Evolutionary conservation across 257 asterid genomes (phyloP).

Genomic region (Ophiorrhiza pumila): DNA sequence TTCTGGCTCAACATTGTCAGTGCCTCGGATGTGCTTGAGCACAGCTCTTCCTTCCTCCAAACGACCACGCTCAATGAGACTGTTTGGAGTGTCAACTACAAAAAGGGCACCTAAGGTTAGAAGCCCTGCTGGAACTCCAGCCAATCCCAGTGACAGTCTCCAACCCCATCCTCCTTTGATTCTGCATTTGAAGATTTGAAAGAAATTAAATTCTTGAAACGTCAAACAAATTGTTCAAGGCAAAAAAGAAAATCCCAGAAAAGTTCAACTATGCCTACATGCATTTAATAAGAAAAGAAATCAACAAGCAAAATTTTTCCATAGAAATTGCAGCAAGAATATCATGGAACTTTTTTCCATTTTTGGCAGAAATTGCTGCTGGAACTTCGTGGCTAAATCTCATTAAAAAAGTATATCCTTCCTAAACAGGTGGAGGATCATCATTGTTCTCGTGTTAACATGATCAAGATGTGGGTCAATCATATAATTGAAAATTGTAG

Average conservation of each 20-base stretch:
- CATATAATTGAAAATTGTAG: background rate
- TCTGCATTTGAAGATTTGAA: conserved; percentile 35
- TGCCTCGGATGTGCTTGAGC: conserved; percentile 70
- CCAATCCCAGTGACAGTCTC: conserved; percentile 81
- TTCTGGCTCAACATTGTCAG: conserved; percentile 72
- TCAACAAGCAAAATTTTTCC: no score
- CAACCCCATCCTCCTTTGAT: conserved; percentile 84
- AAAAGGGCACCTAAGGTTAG: conserved; percentile 68
- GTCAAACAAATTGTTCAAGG: background rate
- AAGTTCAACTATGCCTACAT: no score
- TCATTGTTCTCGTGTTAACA: background rate
- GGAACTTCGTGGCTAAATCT: background rate
- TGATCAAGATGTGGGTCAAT: background rate
- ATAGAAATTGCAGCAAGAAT: no score
- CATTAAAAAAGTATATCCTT: background rate
- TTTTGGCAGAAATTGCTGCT: background rate
- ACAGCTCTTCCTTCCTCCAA: conserved; percentile 72
- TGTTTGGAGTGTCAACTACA: conserved; percentile 83
- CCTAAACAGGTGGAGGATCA: conserved; percentile 9
- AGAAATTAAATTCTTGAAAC: background rate
- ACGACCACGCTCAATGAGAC: conserved; percentile 74
- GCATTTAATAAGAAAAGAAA: no score
- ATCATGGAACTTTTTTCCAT: background rate
- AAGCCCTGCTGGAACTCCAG: conserved; percentile 77
- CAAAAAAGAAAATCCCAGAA: no score